Evolutionary conservation across 768 basidiomycete species (phyloP).

Genomic region (Mycena polygramma): DNA sequence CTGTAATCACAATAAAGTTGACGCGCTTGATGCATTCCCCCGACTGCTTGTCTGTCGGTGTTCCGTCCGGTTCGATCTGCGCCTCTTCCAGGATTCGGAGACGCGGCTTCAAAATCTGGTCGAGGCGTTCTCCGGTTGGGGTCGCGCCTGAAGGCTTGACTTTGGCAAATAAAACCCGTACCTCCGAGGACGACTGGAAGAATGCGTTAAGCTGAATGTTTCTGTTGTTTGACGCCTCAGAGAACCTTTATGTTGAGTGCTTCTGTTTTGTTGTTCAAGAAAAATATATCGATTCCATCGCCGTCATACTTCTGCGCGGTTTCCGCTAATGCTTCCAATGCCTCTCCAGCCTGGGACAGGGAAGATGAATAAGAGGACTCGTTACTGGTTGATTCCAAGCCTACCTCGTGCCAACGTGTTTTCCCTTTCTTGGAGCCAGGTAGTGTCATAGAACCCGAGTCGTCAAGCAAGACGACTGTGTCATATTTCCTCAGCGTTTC

Average conservation of each 20-base stretch:
- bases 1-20: constrained; percentile 73
- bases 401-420: constrained; percentile 64
- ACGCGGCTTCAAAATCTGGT: constrained; percentile 48
- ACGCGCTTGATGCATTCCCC: constrained; percentile 62
- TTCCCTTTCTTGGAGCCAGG: constrained; percentile 42
- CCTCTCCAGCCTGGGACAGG: constrained; percentile 54
- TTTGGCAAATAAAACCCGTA: constrained; percentile 58
- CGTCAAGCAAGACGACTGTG: constrained; percentile 72
- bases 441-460: constrained; percentile 67
- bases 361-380: constrained; percentile 10
- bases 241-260: constrained; percentile 56
- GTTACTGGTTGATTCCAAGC: background rate
- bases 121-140: constrained; percentile 56
- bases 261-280: constrained; percentile 60
- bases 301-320: constrained; percentile 63
- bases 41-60: constrained; percentile 33
- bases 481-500: constrained; percentile 61
- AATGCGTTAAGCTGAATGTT: background rate
- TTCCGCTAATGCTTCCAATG: constrained; percentile 63
- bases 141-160: constrained; percentile 61
- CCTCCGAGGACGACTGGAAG: constrained; percentile 50
- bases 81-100: constrained; percentile 47
- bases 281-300: constrained; percentile 74
- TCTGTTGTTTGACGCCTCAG: background rate
- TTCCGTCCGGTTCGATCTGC: constrained; percentile 36